These are phyloP conservation scores for Esteya vermicola DNA, from an alignment of 2,329 filamentous ascomycete species.

Conservation along the genomic window DNA sequence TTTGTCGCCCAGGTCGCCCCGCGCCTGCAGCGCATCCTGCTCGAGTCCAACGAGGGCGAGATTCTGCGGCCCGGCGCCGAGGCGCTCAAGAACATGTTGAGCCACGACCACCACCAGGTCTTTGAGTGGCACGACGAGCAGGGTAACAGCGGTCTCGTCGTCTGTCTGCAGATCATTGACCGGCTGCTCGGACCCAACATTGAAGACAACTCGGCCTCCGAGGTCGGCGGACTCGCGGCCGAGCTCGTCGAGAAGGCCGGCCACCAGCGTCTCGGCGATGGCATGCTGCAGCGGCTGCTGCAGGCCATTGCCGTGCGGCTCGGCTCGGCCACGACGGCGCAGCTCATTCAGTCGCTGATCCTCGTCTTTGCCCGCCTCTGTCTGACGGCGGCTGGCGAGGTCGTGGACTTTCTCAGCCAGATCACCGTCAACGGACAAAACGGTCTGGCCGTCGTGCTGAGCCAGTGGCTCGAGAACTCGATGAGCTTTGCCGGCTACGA, in stretches of 20 bases:
- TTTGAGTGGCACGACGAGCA: slow-evolving; percentile 72
- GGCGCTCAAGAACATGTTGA: slow-evolving; percentile 76
- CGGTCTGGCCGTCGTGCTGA: slow-evolving; percentile 77
- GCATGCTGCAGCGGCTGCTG: slow-evolving; percentile 65
- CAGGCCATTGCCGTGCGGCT: slow-evolving; percentile 78
- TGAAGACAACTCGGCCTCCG: slow-evolving; percentile 89
- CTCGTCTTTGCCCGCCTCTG: slow-evolving; percentile 88
- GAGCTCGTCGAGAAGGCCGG: slow-evolving; percentile 94
- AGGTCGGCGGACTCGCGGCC: slow-evolving; percentile 86
- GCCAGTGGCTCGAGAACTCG: slow-evolving; percentile 96
- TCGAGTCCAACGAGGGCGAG: slow-evolving; percentile 75
- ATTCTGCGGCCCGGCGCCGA: slow-evolving; percentile 76
- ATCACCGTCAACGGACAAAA: slow-evolving; percentile 67
- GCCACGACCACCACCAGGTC: slow-evolving; percentile 80
- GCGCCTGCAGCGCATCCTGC: slow-evolving; percentile 69
- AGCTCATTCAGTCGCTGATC: slow-evolving; percentile 91
- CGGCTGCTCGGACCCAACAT: slow-evolving; percentile 69
- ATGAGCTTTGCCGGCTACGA: slow-evolving; percentile 97
- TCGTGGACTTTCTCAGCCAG: slow-evolving; percentile 80
- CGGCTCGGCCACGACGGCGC: slow-evolving; percentile 66
- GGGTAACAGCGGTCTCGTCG: slow-evolving; percentile 72
- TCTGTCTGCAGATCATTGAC: slow-evolving; percentile 83
- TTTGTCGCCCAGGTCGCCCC: slow-evolving; percentile 79
- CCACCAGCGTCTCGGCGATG: slow-evolving; percentile 78
- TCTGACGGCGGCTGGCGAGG: slow-evolving; percentile 70